Base-by-base conservation (phyloP, 2,329 filamentous ascomycete species). In the Microsporum audouinii region DNA sequence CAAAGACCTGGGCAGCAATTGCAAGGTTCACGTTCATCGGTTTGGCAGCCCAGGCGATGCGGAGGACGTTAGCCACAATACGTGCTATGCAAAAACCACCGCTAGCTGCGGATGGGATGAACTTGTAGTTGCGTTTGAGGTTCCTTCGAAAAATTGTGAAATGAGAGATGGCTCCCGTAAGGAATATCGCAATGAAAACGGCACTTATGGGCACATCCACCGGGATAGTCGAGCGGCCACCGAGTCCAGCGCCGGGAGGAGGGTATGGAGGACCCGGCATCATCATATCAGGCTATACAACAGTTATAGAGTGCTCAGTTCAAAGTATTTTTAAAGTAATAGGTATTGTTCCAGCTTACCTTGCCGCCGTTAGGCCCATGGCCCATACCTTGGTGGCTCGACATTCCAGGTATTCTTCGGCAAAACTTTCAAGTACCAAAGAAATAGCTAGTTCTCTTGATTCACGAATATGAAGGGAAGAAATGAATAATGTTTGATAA, bases 181-280 rank as follows among this genome's bases (percentile, higher is more conserved):
- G 65, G 67, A 78, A 82, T 36, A 77, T 68, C 45, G 73, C 70
- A 12, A 90, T 71, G 64, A 91, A 82, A 61, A 88, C 80, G 59
- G 80, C 78, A 63, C 78, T 82, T 69, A 89, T 79, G 41, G 87
- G 85, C 5, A 85, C 78, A 70, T 91, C 88, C 64, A 87, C 74
- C 2, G 69, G 64, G 2, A 78, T 68, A 0, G 77, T 80, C 1
- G 88, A 87, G 5, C 74, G 65, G 29, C 84, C 73, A 33, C 75
- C 75, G 5, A 75, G 41, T 5, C 57, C 58, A 17, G 75, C 74
- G 14, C 63, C 66, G 5, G 29, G 49, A 1, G 72, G 67, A 31
- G 69, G 59, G 62, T 76, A 76, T 51, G 71, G 70, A 14, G 68
- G 66, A 2, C 67, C 65, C 12, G 27, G 61, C 31, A 45, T 8